Percentiles rank a stretch among this genome's conserved stretches.
These are phyloP conservation scores for Spirogloea muscicola DNA, from an alignment of 139 green algal species.

Conservation along the genomic window DNA sequence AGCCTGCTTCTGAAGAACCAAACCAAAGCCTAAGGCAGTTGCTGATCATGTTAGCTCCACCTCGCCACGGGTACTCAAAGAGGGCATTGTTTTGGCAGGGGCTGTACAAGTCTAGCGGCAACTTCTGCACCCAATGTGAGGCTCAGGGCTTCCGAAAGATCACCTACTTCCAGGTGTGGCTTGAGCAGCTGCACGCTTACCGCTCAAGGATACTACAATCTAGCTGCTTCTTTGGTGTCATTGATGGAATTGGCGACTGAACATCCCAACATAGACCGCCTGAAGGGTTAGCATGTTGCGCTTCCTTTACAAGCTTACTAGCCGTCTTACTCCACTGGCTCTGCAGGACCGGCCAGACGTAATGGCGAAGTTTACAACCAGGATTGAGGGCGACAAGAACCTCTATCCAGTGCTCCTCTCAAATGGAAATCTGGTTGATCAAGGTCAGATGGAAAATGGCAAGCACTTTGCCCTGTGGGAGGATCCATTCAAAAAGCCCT, in stretches of 20 bases:
- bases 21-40: no score
- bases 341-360: conserved; percentile 83
- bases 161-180: conserved; percentile 72
- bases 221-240: no score
- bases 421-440: conserved; percentile 93
- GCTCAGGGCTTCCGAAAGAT: conserved; percentile 96
- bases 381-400: conserved; percentile 83
- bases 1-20: no score
- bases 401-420: conserved; percentile 91
- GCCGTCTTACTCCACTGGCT: no score
- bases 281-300: no score
- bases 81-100: conserved; percentile 59
- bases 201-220: no score
- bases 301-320: no score
- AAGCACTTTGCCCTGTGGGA: conserved; percentile 72
- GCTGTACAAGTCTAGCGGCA: conserved; percentile 90
- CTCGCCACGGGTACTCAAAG: no score
- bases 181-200: background rate
- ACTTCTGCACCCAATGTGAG: conserved; percentile 98
- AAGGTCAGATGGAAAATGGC: conserved; percentile 49
- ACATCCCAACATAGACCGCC: no score
- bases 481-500: conserved; percentile 94
- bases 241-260: no score
- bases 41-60: no score
- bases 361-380: conserved; percentile 72